Conservation (phyloP, 2,329 filamentous ascomycete genomes). For the Trichophyton verrucosum region DNA sequence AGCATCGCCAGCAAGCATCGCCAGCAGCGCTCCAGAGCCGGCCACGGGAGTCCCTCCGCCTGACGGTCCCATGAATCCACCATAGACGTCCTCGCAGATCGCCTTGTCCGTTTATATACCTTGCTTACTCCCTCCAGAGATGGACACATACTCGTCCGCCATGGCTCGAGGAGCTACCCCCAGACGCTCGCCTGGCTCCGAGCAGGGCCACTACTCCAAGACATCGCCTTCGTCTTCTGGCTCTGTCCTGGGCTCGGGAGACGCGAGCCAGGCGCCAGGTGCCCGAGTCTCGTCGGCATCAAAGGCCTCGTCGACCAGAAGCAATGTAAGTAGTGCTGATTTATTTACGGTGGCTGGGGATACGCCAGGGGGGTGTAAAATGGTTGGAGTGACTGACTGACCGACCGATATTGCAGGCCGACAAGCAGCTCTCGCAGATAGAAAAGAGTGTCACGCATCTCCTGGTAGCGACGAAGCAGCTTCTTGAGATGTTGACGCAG, state of each 20-base stretch:
- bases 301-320: conserved; percentile 45
- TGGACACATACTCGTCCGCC: conserved; percentile 5
- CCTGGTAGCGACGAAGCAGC: conserved; percentile 91
- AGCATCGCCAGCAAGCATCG: too few relatives aligned
- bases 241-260: conserved; percentile 12
- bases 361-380: too few relatives aligned
- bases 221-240: not conserved
- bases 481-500: conserved; percentile 91
- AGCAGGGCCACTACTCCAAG: conserved; percentile 32
- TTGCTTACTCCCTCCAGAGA: not conserved
- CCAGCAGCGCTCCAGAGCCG: too few relatives aligned
- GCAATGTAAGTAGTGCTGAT: conserved; percentile 39
- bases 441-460: conserved; percentile 98
- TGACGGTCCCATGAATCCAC: not conserved
- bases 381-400: not conserved
- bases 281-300: conserved; percentile 56
- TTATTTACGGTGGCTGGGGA: not conserved
- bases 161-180: conserved; percentile 35
- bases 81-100: not conserved
- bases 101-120: not conserved
- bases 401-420: conserved; percentile 38
- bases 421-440: conserved; percentile 81
- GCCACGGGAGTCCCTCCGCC: not conserved
- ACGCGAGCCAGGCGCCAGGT: conserved; percentile 35
- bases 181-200: conserved; percentile 51